Conservation (phyloP, 164 flowering plant genomes). For the Nelumbo lutea region DNA sequence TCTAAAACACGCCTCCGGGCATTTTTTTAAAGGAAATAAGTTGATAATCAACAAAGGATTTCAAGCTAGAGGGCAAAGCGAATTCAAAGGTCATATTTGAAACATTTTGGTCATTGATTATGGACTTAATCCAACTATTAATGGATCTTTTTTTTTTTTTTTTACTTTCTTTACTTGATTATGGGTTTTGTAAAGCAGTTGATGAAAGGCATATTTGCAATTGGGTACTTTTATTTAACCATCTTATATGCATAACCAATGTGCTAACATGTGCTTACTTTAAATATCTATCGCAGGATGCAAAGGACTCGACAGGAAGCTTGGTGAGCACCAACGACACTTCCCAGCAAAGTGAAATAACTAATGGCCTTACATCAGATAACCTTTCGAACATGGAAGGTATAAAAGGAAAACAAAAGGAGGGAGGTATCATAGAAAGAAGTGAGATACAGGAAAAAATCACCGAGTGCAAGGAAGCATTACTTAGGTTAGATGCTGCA, state of each 20-base stretch:
- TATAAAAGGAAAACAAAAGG: conserved; percentile 4
- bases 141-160: not conserved
- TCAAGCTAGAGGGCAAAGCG: not conserved
- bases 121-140: not conserved
- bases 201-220: not conserved
- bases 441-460: conserved; percentile 22
- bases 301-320: not conserved
- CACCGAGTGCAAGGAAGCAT: conserved; percentile 36
- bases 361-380: conserved; percentile 2
- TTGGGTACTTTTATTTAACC: not conserved
- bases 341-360: conserved; percentile 6
- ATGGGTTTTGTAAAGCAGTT: not conserved
- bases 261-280: not conserved
- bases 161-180: not conserved
- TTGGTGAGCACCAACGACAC: not conserved
- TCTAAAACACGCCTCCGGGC: not conserved
- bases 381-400: conserved; percentile 4
- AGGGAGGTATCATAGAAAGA: conserved; percentile 7
- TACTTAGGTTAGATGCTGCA: conserved; percentile 37
- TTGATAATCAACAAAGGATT: not conserved
- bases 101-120: not conserved
- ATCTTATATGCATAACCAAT: not conserved
- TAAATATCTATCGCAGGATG: conserved; percentile 12
- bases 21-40: not conserved
- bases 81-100: not conserved